A percentile compares a stretch with the other conserved stretches of the same genome.
These are phyloP conservation scores for Suillus alpinus DNA, from an alignment of 768 basidiomycete genomes.

Conservation along the genomic window DNA sequence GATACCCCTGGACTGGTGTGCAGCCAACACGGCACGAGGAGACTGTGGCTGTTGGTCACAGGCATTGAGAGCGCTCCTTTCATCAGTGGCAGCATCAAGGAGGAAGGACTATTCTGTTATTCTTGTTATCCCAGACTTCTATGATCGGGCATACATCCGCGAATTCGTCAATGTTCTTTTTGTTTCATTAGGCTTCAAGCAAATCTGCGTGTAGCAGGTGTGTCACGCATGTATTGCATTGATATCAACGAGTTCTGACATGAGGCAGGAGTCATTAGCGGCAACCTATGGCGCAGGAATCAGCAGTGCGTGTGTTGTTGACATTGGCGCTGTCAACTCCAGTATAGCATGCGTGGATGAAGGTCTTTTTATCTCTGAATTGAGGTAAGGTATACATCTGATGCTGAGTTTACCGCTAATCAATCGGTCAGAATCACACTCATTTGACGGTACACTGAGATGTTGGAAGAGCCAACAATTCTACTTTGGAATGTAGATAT, in stretches of 20 bases:
- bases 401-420: conserved; percentile 5
- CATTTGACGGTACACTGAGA: too few relatives aligned
- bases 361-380: conserved; percentile 83
- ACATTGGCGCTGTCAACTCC: conserved; percentile 84
- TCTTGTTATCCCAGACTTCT: conserved; percentile 90
- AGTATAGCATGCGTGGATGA: conserved; percentile 94
- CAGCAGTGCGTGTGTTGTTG: conserved; percentile 92
- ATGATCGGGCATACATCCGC: conserved; percentile 79
- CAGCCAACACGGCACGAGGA: conserved; percentile 24
- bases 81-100: conserved; percentile 41
- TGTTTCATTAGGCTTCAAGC: conserved; percentile 84
- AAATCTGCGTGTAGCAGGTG: conserved; percentile 90
- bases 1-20: conserved; percentile 31
- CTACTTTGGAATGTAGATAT: too few relatives aligned
- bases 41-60: conserved; percentile 30
- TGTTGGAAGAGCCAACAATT: too few relatives aligned
- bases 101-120: conserved; percentile 80
- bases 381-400: conserved; percentile 53
- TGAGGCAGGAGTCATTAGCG: conserved; percentile 77
- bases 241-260: neutral
- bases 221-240: neutral
- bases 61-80: conserved; percentile 23
- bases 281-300: conserved; percentile 96
- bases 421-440: conserved; percentile 58
- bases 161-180: conserved; percentile 74